Evolutionary conservation across 208 protist genomes (phyloP), one percentile per base, ranked within the genome.

Genomic region (Wallacemonas collosoma): DNA sequence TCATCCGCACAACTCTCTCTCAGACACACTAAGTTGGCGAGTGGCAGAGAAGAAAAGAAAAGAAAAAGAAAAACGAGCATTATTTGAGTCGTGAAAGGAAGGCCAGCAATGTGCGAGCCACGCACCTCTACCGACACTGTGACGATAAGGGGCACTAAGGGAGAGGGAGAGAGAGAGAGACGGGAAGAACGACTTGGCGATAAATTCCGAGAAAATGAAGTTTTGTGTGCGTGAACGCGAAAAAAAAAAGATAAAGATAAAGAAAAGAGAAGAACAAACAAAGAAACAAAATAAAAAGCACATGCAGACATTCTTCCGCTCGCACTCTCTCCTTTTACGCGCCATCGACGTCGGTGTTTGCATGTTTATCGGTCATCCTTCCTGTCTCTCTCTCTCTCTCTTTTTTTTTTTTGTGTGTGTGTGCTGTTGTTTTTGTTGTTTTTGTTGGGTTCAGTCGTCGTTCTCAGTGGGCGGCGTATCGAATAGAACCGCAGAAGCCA

Each of bases 341-440:
- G 26, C 26, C 26, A 26, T 26, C 26, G 26, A 26, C 26, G 26
- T 26, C 26, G 26, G 26, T 26, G 26, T 26, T 26, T 26, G 26
- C 26, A 26, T 26, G 26, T 26, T 26, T 26, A 50, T 50, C 12
- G 45, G 12, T 50, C 45, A 12, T 50, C 12, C 12, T 50, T 12
- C 12, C 45, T 50, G 6, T 50, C 45, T 12, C 45, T 50, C 6
- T 62, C 0, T 62, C 50, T 62, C 0, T 41, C 9, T 41, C 15
- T 62, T 62, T 43, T 36, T 62, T 38, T 41, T 62, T 62, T 62
- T 43, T 36, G 7, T 43, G 15, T 58, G 9, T 58, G 54, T 58
- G 54, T 58, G 47, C 54, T n/a, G 39, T 63, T 63, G 3, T 45
- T n/a, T 44, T 63, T 63, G 26, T 26, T 26, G 26, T 26, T 26